A percentile compares a stretch with the other conserved stretches of the same genome.
Evolutionary conservation across 2,329 filamentous ascomycete genomes (phyloP).

Genomic region (Drechslera avenae): DNA sequence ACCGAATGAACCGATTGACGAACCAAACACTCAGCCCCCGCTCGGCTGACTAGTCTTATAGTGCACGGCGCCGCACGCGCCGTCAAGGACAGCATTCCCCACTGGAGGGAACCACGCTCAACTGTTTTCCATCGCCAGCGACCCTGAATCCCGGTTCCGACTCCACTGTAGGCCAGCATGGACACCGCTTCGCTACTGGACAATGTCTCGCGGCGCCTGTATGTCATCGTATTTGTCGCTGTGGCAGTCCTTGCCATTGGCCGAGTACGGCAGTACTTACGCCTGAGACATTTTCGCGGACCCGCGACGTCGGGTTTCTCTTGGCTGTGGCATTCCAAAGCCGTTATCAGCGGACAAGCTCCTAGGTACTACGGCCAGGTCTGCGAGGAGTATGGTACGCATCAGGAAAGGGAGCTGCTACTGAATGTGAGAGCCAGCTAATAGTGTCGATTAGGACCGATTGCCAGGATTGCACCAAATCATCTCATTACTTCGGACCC

Average conservation of each 20-base stretch:
- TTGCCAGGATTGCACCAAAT: slow-evolving; percentile 56
- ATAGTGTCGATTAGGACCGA: slow-evolving; percentile 37
- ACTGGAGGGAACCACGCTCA: slow-evolving; percentile 5
- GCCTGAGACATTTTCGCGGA: slow-evolving; percentile 41
- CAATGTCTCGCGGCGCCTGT: slow-evolving; percentile 18
- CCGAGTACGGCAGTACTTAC: slow-evolving; percentile 33
- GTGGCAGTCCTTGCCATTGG: slow-evolving; percentile 22
- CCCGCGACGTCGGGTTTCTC: slow-evolving; percentile 37
- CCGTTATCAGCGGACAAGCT: slow-evolving; percentile 32
- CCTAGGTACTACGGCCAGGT: slow-evolving; percentile 37
- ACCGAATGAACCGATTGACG: neutral
- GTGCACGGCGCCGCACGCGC: slow-evolving; percentile 1
- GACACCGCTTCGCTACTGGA: slow-evolving; percentile 11
- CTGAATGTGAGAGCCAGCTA: neutral
- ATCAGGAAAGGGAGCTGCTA: too few relatives aligned
- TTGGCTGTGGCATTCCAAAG: slow-evolving; percentile 41
- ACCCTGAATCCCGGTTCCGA: slow-evolving; percentile 7
- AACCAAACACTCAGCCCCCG: neutral
- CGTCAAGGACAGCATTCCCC: slow-evolving; percentile 5
- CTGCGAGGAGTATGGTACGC: slow-evolving; percentile 40
- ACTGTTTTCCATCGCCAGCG: slow-evolving; percentile 1
- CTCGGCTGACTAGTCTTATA: slow-evolving; percentile 5
- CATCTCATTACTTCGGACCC: slow-evolving; percentile 57
- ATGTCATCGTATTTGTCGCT: slow-evolving; percentile 15
- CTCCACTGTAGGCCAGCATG: slow-evolving; percentile 15